A percentile compares a stretch with the other conserved stretches of the same genome.
Conservation (phyloP, 129 eudicot species). For the Centrapalus pauciflorus region DNA sequence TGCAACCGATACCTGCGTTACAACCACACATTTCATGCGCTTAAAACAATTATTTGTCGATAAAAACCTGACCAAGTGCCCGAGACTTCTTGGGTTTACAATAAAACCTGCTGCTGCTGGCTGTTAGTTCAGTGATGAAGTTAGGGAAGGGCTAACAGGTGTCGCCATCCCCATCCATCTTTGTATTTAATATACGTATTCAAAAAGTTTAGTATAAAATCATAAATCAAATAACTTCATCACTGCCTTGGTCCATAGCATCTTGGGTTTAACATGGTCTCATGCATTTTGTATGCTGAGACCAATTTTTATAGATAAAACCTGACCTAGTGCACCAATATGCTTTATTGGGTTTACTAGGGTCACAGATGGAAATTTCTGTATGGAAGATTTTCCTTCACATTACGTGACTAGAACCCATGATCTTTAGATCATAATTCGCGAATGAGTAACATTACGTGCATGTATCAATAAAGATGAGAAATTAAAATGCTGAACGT, state of each 20-base stretch:
- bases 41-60: neutral
- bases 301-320: neutral
- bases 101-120: no score
- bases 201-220: neutral
- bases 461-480: neutral
- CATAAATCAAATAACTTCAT: neutral
- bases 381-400: neutral
- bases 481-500: slow-evolving; percentile 24
- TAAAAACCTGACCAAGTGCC: no score
- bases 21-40: slow-evolving; percentile 2
- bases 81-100: no score
- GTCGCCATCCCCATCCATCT: no score
- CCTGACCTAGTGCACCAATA: neutral
- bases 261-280: neutral
- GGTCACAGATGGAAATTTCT: neutral
- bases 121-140: no score
- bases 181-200: no score
- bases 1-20: slow-evolving; percentile 87
- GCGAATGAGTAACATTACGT: neutral
- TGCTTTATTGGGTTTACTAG: neutral
- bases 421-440: neutral
- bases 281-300: neutral
- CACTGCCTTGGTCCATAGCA: neutral
- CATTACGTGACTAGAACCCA: neutral
- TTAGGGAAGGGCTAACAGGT: no score